Evolutionary conservation across 148 eudicot genomes (phyloP).

Genomic region (Spergularia marina): DNA sequence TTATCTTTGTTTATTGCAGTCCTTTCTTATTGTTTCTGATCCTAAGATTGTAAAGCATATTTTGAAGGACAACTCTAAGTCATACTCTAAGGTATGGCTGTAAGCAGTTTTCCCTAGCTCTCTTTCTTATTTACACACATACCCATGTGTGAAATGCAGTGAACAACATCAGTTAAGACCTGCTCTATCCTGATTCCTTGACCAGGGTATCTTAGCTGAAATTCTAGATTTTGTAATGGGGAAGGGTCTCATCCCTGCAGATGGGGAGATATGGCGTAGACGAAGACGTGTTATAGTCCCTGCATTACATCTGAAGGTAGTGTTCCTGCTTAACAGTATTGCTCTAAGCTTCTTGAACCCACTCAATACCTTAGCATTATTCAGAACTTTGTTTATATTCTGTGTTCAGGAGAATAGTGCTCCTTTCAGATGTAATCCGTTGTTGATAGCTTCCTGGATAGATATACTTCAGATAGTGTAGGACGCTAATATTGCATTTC

Average conservation of each 20-base stretch:
- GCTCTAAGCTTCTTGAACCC: not conserved
- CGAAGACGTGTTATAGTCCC: conserved; percentile 96
- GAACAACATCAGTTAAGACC: not conserved
- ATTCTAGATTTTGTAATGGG: conserved; percentile 99
- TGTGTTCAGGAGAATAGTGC: not conserved
- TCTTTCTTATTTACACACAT: not conserved
- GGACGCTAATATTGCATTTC: conserved; percentile 19
- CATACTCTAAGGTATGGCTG: conserved; percentile 77
- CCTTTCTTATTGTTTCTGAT: conserved; percentile 94
- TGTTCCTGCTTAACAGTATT: conserved; percentile 9
- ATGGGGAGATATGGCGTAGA: conserved; percentile 94
- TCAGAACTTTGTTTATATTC: not conserved
- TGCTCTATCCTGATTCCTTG: not conserved
- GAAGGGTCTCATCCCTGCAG: conserved; percentile 96
- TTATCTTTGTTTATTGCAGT: conserved; percentile 48
- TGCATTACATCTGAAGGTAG: conserved; percentile 91
- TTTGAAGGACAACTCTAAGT: conserved; percentile 80
- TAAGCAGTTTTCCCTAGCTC: conserved; percentile 5
- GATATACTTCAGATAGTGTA: not conserved
- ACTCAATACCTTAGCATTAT: no score
- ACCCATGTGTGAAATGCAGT: not conserved
- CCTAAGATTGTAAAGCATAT: conserved; percentile 85
- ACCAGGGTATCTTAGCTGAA: conserved; percentile 88
- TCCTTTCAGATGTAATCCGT: not conserved
- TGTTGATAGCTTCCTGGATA: not conserved